Evolutionary conservation across 805 yeast species (phyloP).

Genomic region (Candida adriatica): DNA sequence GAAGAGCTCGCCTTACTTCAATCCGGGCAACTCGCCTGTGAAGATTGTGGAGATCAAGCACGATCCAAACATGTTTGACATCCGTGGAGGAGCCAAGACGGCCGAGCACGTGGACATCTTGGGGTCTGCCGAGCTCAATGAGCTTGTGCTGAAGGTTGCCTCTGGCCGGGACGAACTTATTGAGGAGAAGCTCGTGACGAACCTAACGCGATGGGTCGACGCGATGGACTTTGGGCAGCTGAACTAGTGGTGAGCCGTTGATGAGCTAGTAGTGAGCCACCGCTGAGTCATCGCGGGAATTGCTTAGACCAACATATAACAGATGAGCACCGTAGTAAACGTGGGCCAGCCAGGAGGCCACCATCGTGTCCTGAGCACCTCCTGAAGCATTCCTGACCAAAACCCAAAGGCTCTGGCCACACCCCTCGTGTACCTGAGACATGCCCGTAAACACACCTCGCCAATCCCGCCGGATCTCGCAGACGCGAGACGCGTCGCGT

Average conservation of each 20-base stretch:
- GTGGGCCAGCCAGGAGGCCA: no score
- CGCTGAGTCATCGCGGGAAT: no score
- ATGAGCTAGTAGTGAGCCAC: no score
- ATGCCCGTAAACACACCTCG: no score
- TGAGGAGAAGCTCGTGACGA: constrained; percentile 50
- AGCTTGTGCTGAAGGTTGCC: constrained; percentile 73
- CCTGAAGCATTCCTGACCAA: no score
- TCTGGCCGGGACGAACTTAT: constrained; percentile 72
- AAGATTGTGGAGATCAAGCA: constrained; percentile 87
- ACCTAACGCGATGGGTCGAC: constrained; percentile 53
- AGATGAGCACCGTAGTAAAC: no score
- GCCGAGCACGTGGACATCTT: constrained; percentile 97
- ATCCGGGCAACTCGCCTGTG: constrained; percentile 71
- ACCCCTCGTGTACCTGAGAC: no score
- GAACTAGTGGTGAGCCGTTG: constrained; percentile 2
- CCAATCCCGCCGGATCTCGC: no score
- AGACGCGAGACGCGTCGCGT: no score
- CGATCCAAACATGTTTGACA: constrained; percentile 89
- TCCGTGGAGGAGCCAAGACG: constrained; percentile 94
- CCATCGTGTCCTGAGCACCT: no score
- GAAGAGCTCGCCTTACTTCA: constrained; percentile 64
- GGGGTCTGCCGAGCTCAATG: constrained; percentile 90
- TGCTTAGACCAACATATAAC: no score
- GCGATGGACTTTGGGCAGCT: constrained; percentile 17
- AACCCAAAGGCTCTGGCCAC: no score